A percentile compares a stretch with the other conserved stretches of the same genome.
phyloP scores from a whole-genome alignment of 352 stramenopile genomes.

The Pythium aristosporum region DNA sequence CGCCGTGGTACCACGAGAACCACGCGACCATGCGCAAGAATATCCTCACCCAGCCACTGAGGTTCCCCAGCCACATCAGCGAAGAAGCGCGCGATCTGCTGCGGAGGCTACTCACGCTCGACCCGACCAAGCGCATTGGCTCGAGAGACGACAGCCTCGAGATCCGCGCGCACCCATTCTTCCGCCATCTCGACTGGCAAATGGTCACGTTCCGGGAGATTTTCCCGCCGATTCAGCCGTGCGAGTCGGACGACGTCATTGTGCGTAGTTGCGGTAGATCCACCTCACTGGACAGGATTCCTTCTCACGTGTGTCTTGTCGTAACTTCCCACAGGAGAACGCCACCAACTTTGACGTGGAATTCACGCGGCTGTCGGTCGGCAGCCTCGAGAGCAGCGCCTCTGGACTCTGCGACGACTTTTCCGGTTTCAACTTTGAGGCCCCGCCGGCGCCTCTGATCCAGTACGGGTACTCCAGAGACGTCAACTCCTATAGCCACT shows the following conservation, averaged over 20 bases:
- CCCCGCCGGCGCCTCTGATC: constrained; percentile 42
- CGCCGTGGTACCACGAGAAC: constrained; percentile 77
- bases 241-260: constrained; percentile 38
- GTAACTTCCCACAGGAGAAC: constrained; percentile 34
- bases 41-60: constrained; percentile 53
- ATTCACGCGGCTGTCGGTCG: constrained; percentile 71
- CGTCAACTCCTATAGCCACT: constrained; percentile 23
- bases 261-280: constrained; percentile 29
- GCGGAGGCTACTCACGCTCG: constrained; percentile 40
- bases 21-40: constrained; percentile 42
- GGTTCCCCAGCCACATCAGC: constrained; percentile 55
- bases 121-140: constrained; percentile 53
- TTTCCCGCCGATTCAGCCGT: constrained; percentile 66
- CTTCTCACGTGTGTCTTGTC: not conserved
- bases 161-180: constrained; percentile 66
- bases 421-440: constrained; percentile 86
- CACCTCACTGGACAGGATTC: not conserved
- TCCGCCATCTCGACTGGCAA: constrained; percentile 63
- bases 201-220: constrained; percentile 59
- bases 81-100: constrained; percentile 51
- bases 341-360: constrained; percentile 86
- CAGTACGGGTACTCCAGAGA: constrained; percentile 60
- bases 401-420: constrained; percentile 59
- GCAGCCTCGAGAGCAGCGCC: constrained; percentile 35
- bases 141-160: constrained; percentile 47